Evolutionary conservation across 371 early-diverging fungal genomes (phyloP).

Genomic region (Rhizomucor pusillus): DNA sequence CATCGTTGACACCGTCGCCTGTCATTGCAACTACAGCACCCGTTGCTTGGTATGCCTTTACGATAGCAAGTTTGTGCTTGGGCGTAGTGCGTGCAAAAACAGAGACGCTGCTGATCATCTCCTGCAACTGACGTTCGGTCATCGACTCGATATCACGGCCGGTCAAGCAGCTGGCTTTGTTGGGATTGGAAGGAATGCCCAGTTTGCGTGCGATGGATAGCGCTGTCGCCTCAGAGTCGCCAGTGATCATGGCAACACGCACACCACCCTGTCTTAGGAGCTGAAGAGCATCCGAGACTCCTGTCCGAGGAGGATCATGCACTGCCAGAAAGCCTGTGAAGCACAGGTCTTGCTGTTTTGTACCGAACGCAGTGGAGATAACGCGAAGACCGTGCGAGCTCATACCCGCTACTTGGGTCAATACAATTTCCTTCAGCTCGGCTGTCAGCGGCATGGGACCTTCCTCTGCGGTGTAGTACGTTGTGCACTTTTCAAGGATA

Average conservation of each 20-base stretch:
- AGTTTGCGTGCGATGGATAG: slow-evolving; percentile 76
- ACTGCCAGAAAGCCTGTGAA: slow-evolving; percentile 85
- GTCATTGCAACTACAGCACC: slow-evolving; percentile 86
- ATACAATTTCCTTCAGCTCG: slow-evolving; percentile 46
- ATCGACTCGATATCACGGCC: slow-evolving; percentile 72
- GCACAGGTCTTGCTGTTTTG: slow-evolving; percentile 48
- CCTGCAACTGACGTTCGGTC: slow-evolving; percentile 62
- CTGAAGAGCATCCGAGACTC: slow-evolving; percentile 65
- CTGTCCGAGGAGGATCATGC: slow-evolving; percentile 81
- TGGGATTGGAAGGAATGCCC: slow-evolving; percentile 64
- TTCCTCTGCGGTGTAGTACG: slow-evolving; percentile 52
- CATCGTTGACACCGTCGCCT: slow-evolving; percentile 98
- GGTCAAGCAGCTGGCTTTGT: slow-evolving; percentile 58
- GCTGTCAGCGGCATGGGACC: slow-evolving; percentile 39
- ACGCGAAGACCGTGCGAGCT: slow-evolving; percentile 86
- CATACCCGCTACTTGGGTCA: slow-evolving; percentile 65
- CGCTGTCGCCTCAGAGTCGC: slow-evolving; percentile 85
- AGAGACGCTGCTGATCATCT: slow-evolving; percentile 52
- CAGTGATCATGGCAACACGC: slow-evolving; percentile 87
- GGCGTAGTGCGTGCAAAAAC: slow-evolving; percentile 93
- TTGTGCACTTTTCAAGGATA: slow-evolving; percentile 65
- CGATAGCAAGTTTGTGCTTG: slow-evolving; percentile 87
- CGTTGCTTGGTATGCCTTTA: slow-evolving; percentile 71
- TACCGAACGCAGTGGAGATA: slow-evolving; percentile 79
- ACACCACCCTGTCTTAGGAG: slow-evolving; percentile 72